phyloP scores from a whole-genome alignment of 805 yeast species.

The Candida xiaguanensis region DNA sequence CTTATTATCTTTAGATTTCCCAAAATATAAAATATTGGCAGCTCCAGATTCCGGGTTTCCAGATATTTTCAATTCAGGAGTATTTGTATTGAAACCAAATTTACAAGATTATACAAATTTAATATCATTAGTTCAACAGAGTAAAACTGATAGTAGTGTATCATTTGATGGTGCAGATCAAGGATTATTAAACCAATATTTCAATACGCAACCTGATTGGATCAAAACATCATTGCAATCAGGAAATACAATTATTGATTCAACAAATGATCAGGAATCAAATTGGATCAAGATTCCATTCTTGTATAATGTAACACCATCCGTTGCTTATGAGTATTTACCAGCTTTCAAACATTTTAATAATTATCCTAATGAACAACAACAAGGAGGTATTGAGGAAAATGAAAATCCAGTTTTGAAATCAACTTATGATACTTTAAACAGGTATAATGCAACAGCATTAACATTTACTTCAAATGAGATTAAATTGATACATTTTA shows the following conservation, averaged over 20 bases:
- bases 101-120: constrained; percentile 39
- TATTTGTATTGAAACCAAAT: constrained; percentile 59
- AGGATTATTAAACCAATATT: constrained; percentile 79
- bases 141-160: constrained; percentile 14
- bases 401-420: constrained; percentile 5
- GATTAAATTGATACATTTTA: constrained; percentile 60
- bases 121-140: constrained; percentile 18
- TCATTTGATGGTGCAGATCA: constrained; percentile 90
- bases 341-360: constrained; percentile 64
- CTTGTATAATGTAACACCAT: constrained; percentile 74
- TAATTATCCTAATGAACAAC: constrained; percentile 1
- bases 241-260: constrained; percentile 2
- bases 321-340: constrained; percentile 59
- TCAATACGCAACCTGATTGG: constrained; percentile 45
- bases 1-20: constrained; percentile 23
- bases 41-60: constrained; percentile 91
- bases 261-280: constrained; percentile 10
- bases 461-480: constrained; percentile 15
- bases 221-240: constrained; percentile 14
- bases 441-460: constrained; percentile 20
- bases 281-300: constrained; percentile 78
- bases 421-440: constrained; percentile 11
- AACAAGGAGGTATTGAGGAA: neutral
- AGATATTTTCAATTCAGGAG: constrained; percentile 82
- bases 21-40: constrained; percentile 40